Conservation (phyloP, 148 eudicot species). For the Nyssa sinensis region DNA sequence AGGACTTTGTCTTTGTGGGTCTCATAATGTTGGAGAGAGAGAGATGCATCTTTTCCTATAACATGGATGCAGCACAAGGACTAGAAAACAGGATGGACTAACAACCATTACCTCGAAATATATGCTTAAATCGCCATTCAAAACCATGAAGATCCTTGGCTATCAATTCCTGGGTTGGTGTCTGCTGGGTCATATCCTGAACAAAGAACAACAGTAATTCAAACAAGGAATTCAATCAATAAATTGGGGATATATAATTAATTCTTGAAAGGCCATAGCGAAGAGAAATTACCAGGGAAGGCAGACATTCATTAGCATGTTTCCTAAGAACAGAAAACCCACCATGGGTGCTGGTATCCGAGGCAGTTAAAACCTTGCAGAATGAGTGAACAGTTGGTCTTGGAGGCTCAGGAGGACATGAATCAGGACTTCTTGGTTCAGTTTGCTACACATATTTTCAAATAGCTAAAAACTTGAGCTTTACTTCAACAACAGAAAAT, state of each 20-base stretch:
- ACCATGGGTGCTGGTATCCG: slow-evolving; percentile 97
- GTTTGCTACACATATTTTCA: slow-evolving; percentile 51
- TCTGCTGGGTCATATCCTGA: slow-evolving; percentile 83
- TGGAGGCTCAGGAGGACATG: slow-evolving; percentile 51
- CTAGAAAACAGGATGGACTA: background rate
- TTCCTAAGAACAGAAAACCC: slow-evolving; percentile 95
- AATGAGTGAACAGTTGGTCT: slow-evolving; percentile 69
- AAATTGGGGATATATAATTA: background rate
- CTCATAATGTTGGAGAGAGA: background rate
- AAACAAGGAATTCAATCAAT: slow-evolving; percentile 7
- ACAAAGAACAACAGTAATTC: background rate
- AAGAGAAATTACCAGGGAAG: slow-evolving; percentile 61
- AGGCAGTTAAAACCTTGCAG: slow-evolving; percentile 88
- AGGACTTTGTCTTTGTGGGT: background rate
- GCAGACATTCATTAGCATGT: slow-evolving; percentile 95
- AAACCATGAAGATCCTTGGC: slow-evolving; percentile 89
- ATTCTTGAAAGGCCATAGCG: background rate
- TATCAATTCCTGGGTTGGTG: slow-evolving; percentile 83
- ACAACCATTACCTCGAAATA: slow-evolving; percentile 73
- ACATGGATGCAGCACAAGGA: background rate
- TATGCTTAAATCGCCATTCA: slow-evolving; percentile 90
- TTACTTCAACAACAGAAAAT: background rate
- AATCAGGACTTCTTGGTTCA: slow-evolving; percentile 66
- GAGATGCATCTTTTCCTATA: background rate
- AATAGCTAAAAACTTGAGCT: background rate